A percentile compares a stretch with the other conserved stretches of the same genome.
phyloP scores from a whole-genome alignment of 2,329 filamentous ascomycete species.

The Xylariaceae sp. region DNA sequence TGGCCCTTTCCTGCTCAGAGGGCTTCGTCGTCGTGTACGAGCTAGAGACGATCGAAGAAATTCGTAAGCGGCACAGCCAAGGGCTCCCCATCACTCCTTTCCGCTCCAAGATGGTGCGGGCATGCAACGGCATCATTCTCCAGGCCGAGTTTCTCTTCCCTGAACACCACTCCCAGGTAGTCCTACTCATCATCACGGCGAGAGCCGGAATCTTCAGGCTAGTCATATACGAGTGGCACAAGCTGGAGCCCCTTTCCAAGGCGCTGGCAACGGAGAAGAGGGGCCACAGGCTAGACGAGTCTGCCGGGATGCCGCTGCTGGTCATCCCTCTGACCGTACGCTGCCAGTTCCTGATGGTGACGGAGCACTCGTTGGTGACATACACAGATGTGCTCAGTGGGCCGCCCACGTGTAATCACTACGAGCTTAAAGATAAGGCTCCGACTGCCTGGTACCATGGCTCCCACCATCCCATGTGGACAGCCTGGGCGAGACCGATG shows the following conservation, averaged over 20 bases:
- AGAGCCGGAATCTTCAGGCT: conserved; percentile 45
- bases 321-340: conserved; percentile 66
- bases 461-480: conserved; percentile 59
- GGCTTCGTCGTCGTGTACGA: conserved; percentile 67
- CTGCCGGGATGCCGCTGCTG: conserved; percentile 58
- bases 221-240: conserved; percentile 57
- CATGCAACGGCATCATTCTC: conserved; percentile 67
- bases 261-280: conserved; percentile 42
- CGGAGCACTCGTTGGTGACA: conserved; percentile 51
- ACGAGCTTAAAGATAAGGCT: conserved; percentile 37
- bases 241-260: conserved; percentile 41
- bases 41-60: conserved; percentile 51
- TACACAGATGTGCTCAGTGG: conserved; percentile 51
- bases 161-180: conserved; percentile 62
- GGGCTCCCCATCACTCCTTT: conserved; percentile 53
- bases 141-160: conserved; percentile 84
- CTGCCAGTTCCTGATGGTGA: conserved; percentile 67
- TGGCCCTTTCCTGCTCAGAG: conserved; percentile 66
- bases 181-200: conserved; percentile 64
- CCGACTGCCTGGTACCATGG: conserved; percentile 44
- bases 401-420: conserved; percentile 41
- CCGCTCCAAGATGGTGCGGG: conserved; percentile 37
- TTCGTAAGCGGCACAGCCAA: conserved; percentile 44
- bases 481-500: conserved; percentile 74
- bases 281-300: conserved; percentile 45